Evolutionary conservation across 768 basidiomycete genomes (phyloP), one percentile per base, ranked within the genome.

Genomic region (Hypholoma sublateritium): DNA sequence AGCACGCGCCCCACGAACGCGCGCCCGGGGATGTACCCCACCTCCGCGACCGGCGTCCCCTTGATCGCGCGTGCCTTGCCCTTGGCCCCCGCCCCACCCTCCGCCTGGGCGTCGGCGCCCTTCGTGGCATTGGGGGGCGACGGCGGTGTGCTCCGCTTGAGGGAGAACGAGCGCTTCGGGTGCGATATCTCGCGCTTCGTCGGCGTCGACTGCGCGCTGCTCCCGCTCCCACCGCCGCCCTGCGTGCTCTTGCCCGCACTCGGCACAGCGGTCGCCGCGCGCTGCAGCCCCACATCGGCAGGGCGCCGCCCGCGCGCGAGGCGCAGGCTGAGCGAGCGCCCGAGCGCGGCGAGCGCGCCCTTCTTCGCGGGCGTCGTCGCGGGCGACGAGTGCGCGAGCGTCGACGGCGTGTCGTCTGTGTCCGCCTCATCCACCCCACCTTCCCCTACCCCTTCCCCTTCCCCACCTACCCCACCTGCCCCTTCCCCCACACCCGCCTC

Each of bases 1-100:
- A 95, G 68, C 41, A 89, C 88, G 39, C 91, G 75, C 4, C 95
- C 95, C 7, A 93, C 87, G 67, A 97, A 91, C 59, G 89, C 89
- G 44, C 94, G 78, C 0, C 93, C 95, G 19, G 95, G 94, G 3
- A 95, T 84, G 72, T 87, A 93, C 4, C 91, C 91, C 7, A 83
- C 82, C n/a, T 75, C 74, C 3, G 77, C 68, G 3, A 62, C 56
- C 4, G 55, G 52, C 53, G 56, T 57, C 12, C 42, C 59, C 8
- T 59, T 53, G 42, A 67, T 66, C 8, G 42, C 44, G 7, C 43
- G 56, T 59, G 48, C 66, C 56, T 51, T 59, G 46, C 32, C 51
- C 53, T 58, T 52, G 35, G 39, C 43, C 22, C 6, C n/a, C 22
- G 13, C 42, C 14, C 11, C 11, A 3, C 14, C 39, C 39, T 13